phyloP scores from a whole-genome alignment of 768 basidiomycete genomes.

The Clitopilus hobsonii region DNA sequence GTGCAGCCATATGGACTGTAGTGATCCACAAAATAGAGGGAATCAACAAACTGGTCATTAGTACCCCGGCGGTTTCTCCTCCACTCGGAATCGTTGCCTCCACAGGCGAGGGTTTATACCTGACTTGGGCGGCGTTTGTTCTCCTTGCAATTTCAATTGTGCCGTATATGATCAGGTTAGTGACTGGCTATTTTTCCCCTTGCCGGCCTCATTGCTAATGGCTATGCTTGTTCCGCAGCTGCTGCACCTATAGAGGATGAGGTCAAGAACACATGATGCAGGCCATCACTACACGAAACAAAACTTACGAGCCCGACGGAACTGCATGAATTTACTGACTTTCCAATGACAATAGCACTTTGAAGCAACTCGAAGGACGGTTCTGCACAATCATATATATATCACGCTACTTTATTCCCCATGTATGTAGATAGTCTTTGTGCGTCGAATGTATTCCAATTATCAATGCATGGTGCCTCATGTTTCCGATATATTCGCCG shows the following conservation, averaged over 20 bases:
- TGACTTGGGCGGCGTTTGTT: conserved; percentile 74
- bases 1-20: conserved; percentile 74
- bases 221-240: conserved; percentile 36
- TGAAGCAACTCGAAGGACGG: background rate
- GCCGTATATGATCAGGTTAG: conserved; percentile 74
- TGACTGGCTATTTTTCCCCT: background rate
- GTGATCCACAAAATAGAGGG: conserved; percentile 59
- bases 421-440: background rate
- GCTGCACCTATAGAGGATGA: conserved; percentile 77
- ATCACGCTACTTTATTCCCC: background rate
- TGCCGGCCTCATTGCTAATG: background rate
- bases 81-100: conserved; percentile 62
- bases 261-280: conserved; percentile 10
- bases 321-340: background rate
- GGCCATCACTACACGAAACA: conserved; percentile 13
- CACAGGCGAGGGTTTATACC: conserved; percentile 55
- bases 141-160: conserved; percentile 59
- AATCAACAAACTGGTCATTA: conserved; percentile 50
- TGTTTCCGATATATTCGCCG: too few species aligned
- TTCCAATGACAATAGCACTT: background rate
- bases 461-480: background rate
- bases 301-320: background rate
- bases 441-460: too few species aligned
- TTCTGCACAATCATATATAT: conserved; percentile 4
- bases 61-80: conserved; percentile 25